These are phyloP conservation scores for Hebeloma cylindrosporum DNA, from an alignment of 768 basidiomycete species.

Conservation along the genomic window DNA sequence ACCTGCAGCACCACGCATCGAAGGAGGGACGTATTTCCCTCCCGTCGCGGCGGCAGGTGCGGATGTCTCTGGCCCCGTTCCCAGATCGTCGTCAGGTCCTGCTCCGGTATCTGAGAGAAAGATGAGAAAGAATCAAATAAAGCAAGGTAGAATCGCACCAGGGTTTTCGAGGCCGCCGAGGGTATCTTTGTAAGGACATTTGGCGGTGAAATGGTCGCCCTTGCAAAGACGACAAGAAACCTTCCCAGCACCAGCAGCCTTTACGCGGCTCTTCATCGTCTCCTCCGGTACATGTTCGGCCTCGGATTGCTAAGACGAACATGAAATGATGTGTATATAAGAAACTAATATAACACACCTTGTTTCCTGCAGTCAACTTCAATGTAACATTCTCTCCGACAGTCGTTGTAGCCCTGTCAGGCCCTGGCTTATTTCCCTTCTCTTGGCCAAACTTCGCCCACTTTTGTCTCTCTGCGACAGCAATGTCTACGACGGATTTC, in stretches of 20 bases:
- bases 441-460: constrained; percentile 96
- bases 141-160: constrained; percentile 38
- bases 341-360: constrained; percentile 36
- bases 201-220: constrained; percentile 96
- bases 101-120: constrained; percentile 28
- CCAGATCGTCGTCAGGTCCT: constrained; percentile 41
- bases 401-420: constrained; percentile 91
- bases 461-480: constrained; percentile 89
- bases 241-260: constrained; percentile 79
- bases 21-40: constrained; percentile 94
- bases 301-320: constrained; percentile 54
- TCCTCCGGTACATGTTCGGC: constrained; percentile 66
- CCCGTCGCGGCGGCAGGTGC: constrained; percentile 45
- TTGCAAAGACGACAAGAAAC: constrained; percentile 93
- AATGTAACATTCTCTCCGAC: constrained; percentile 64
- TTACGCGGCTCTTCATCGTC: constrained; percentile 61
- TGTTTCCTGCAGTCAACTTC: constrained; percentile 58
- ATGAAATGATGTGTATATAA: neutral
- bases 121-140: neutral
- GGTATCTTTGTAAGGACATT: constrained; percentile 97
- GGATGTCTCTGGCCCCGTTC: constrained; percentile 34
- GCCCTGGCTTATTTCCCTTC: constrained; percentile 82
- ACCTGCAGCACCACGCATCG: constrained; percentile 71
- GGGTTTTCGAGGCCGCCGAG: constrained; percentile 71
- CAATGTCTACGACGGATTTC: constrained; percentile 91